Evolutionary conservation across 345 rosid species (phyloP), one percentile per base, ranked within the genome.

Genomic region (thale cress (Arabidopsis thaliana)): DNA sequence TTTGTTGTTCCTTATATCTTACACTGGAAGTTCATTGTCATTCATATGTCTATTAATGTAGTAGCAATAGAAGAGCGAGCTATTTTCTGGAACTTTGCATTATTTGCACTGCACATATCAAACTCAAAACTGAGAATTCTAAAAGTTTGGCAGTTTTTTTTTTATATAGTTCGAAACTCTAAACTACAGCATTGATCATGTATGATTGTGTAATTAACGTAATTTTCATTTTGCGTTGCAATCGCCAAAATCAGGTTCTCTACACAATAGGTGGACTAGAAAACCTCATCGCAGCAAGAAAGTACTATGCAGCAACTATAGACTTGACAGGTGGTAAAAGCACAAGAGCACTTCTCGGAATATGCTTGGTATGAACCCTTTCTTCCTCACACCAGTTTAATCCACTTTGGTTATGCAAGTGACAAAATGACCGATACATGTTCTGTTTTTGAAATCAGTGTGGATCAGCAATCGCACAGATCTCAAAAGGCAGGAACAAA

Each of bases 231-330:
- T 38, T 52, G 28, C 8, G 38, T 52, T 52, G 33, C 73, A 53
- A 77, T 70, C 52, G 13, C 5, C 1, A 36, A 69, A 62, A 53
- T 60, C 84, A 95, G 99, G 98, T 93, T 53, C 90, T 96, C 41
- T 96, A 96, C 83, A 96, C 98, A 2, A 83, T 89, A 8, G 97
- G 97, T 59, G 99, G 99, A 73, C 77, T 87, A 12, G 99, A 96
- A 71, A 96, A 89, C 83, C 80, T 93, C 78, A 85, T 82, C 56
- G 81, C 89, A 23, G 98, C 99, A 30, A 88, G 87, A 87, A 96
- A 91, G 78, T 96, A 96, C 77, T 93, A 91, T 77, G 87, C 98
- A 25, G 86, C 97, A 64, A 79, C 98, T 48, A 81, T 91, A 70
- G 91, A 87, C 77, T 82, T 96, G 83, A 88, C 95, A 0, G 96